phyloP scores from a whole-genome alignment of 1,284 basidiomycete species.

The Pascua sp. region DNA sequence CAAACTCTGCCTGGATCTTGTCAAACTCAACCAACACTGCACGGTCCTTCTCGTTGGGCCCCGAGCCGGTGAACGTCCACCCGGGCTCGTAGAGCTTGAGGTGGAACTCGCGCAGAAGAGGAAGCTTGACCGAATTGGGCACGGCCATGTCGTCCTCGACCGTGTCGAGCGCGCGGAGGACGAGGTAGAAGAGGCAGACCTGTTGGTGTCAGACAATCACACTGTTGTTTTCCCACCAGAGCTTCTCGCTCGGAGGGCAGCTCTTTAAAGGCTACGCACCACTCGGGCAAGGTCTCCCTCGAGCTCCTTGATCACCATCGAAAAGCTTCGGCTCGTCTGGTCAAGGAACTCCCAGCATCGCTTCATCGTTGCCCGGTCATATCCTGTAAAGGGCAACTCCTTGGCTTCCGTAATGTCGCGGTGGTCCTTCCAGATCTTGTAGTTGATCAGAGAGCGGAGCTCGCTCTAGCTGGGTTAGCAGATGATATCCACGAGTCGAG shows the following conservation, averaged over 20 bases:
- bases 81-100: slow-evolving; percentile 74
- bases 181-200: slow-evolving; percentile 94
- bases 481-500: no score
- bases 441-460: slow-evolving; percentile 72
- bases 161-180: slow-evolving; percentile 89
- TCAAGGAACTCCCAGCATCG: slow-evolving; percentile 90
- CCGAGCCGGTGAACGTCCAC: slow-evolving; percentile 81
- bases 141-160: slow-evolving; percentile 99
- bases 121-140: slow-evolving; percentile 78
- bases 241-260: neutral
- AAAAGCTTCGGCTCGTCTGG: slow-evolving; percentile 82
- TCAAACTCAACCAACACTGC: slow-evolving; percentile 83
- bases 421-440: slow-evolving; percentile 71
- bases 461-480: slow-evolving; percentile 59
- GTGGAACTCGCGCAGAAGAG: slow-evolving; percentile 80
- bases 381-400: slow-evolving; percentile 72
- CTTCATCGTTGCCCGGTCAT: slow-evolving; percentile 79
- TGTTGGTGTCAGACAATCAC: slow-evolving; percentile 39
- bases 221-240: neutral
- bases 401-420: slow-evolving; percentile 71
- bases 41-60: slow-evolving; percentile 86
- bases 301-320: slow-evolving; percentile 92
- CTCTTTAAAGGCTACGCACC: slow-evolving; percentile 56
- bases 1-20: slow-evolving; percentile 77
- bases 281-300: slow-evolving; percentile 91